Conservation (phyloP, 2,329 filamentous ascomycete genomes). For the Aspergillus tanneri region DNA sequence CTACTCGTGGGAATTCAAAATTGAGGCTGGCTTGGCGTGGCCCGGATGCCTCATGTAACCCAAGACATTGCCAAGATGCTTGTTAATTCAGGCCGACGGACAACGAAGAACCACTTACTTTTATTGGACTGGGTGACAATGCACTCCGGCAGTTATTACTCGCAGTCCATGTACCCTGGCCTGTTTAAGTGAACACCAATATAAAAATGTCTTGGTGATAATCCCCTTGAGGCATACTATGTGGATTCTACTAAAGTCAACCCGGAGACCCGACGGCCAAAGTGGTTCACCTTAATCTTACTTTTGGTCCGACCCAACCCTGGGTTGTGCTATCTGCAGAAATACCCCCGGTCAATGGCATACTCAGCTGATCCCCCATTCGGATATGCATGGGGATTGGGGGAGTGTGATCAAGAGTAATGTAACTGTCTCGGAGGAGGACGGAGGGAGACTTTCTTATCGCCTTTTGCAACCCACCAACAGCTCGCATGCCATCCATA, state of each 20-base stretch:
- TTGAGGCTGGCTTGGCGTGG: not conserved
- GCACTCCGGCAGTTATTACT: conserved; percentile 1
- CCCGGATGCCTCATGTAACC: conserved; percentile 8
- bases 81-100: not conserved
- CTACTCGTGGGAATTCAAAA: not conserved
- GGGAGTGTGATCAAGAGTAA: not conserved
- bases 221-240: not conserved
- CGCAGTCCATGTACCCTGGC: not conserved
- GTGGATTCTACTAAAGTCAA: not conserved
- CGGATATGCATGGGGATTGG: not conserved
- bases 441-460: not conserved
- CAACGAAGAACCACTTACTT: not conserved
- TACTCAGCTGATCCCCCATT: not conserved
- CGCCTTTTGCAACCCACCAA: too few relatives aligned
- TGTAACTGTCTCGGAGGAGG: not conserved
- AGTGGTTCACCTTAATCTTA: not conserved
- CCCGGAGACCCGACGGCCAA: conserved; percentile 8
- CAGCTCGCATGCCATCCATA: too few relatives aligned
- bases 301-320: not conserved
- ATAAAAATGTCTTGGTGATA: conserved; percentile 7
- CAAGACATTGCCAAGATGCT: conserved; percentile 12
- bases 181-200: not conserved
- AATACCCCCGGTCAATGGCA: not conserved
- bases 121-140: not conserved
- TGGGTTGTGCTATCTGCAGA: not conserved